These are phyloP conservation scores for Neofusicoccum parvum DNA, from an alignment of 2,329 filamentous ascomycete species.

Conservation along the genomic window DNA sequence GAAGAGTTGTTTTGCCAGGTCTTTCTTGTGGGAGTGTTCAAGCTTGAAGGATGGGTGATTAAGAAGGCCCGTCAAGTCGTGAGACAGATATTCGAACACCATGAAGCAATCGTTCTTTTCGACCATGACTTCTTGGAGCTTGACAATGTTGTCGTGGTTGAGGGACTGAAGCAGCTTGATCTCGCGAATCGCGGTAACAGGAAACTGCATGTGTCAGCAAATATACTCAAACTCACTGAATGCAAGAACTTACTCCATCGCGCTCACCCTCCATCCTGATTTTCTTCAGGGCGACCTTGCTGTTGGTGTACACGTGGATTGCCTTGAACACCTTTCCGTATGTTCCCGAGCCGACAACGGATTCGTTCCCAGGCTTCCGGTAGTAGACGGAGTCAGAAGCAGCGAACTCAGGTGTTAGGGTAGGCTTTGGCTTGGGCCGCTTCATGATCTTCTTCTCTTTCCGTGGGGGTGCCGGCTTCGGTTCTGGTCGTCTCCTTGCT, in stretches of 20 bases:
- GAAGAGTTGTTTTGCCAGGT: slow-evolving; percentile 90
- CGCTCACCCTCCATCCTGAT: slow-evolving; percentile 93
- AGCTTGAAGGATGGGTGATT: slow-evolving; percentile 93
- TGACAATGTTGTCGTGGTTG: slow-evolving; percentile 79
- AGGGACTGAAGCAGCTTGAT: slow-evolving; percentile 90
- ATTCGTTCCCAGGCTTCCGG: slow-evolving; percentile 95
- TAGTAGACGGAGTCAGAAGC: slow-evolving; percentile 89
- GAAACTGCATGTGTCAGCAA: slow-evolving; percentile 57
- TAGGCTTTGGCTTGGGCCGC: slow-evolving; percentile 71
- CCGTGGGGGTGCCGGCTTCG: slow-evolving; percentile 36
- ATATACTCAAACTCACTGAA: not conserved
- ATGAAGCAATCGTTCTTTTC: slow-evolving; percentile 99
- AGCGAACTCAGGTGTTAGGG: slow-evolving; percentile 70
- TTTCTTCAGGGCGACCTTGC: slow-evolving; percentile 81
- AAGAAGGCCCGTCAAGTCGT: slow-evolving; percentile 90
- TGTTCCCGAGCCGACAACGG: slow-evolving; percentile 91
- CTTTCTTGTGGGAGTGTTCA: slow-evolving; percentile 83
- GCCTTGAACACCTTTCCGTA: slow-evolving; percentile 96
- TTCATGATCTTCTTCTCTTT: slow-evolving; percentile 65
- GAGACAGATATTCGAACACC: slow-evolving; percentile 98
- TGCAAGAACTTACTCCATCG: slow-evolving; percentile 62
- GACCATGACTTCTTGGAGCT: slow-evolving; percentile 91
- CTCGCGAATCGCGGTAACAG: slow-evolving; percentile 86
- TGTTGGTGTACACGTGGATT: slow-evolving; percentile 87
- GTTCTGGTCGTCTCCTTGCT: slow-evolving; percentile 30